These are phyloP conservation scores for Echinosophora koreensis DNA, from an alignment of 306 rosid genomes.

Conservation along the genomic window DNA sequence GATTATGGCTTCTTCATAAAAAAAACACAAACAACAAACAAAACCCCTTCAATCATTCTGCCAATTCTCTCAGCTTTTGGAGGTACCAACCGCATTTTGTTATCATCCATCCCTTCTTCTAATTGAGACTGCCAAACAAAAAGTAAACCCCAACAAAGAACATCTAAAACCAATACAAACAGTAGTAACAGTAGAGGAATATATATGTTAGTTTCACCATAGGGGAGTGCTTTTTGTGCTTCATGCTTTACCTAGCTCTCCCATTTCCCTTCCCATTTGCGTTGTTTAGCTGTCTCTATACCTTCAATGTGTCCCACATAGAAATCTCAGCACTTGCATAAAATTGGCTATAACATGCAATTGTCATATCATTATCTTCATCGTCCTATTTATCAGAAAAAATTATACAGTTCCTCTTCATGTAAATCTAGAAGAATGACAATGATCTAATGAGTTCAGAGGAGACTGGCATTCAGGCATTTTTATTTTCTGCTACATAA, in stretches of 20 bases:
- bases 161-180: conserved; percentile 32
- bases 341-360: conserved; percentile 29
- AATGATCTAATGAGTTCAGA: neutral
- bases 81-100: conserved; percentile 25
- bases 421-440: neutral
- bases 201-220: neutral
- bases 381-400: neutral
- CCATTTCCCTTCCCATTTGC: conserved; percentile 35
- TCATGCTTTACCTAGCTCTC: neutral
- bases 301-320: conserved; percentile 24
- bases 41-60: conserved; percentile 39
- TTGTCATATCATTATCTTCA: neutral
- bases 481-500: too few species aligned
- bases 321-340: neutral
- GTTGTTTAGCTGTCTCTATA: conserved; percentile 27
- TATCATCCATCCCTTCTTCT: neutral
- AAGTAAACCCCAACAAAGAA: conserved; percentile 48
- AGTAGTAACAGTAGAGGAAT: neutral
- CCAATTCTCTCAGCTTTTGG: conserved; percentile 51
- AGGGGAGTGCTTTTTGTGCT: neutral
- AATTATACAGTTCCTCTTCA: neutral
- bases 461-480: neutral
- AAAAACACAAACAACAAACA: conserved; percentile 39
- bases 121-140: conserved; percentile 45
- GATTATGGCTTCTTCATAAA: conserved; percentile 33